phyloP scores from a whole-genome alignment of 2,329 filamentous ascomycete genomes.

The Cladosporium sp. region DNA sequence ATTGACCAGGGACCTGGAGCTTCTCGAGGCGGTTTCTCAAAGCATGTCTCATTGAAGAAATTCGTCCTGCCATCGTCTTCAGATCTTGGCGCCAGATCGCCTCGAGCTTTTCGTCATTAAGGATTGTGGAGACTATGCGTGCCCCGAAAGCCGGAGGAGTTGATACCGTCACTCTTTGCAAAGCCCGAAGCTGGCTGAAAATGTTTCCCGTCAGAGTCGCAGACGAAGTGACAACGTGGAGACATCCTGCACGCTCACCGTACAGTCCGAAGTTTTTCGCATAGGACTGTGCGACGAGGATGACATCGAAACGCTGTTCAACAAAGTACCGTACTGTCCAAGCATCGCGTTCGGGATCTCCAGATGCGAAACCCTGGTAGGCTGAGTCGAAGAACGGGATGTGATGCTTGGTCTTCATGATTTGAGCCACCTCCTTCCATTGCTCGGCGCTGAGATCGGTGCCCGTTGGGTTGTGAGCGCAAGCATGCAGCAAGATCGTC shows the following conservation, averaged over 20 bases:
- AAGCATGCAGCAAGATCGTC: slow-evolving; percentile 89
- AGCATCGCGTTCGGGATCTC: slow-evolving; percentile 78
- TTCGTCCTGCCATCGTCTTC: slow-evolving; percentile 84
- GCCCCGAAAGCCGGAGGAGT: slow-evolving; percentile 91
- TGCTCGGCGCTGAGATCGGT: slow-evolving; percentile 92
- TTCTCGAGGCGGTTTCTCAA: slow-evolving; percentile 75
- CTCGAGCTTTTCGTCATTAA: slow-evolving; percentile 76
- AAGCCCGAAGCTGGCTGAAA: slow-evolving; percentile 78
- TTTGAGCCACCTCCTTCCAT: slow-evolving; percentile 82
- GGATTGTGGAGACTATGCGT: slow-evolving; percentile 73
- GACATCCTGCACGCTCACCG: slow-evolving; percentile 86
- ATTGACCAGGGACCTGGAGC: slow-evolving; percentile 77
- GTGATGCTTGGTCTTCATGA: slow-evolving; percentile 76
- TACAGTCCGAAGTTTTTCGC: slow-evolving; percentile 70
- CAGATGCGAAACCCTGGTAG: slow-evolving; percentile 97
- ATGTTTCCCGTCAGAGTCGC: slow-evolving; percentile 63
- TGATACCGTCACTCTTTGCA: slow-evolving; percentile 91
- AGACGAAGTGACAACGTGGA: slow-evolving; percentile 72
- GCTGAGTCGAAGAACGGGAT: slow-evolving; percentile 99
- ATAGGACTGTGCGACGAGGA: slow-evolving; percentile 47
- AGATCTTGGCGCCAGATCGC: slow-evolving; percentile 86
- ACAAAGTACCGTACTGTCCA: slow-evolving; percentile 92
- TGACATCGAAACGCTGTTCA: slow-evolving; percentile 73
- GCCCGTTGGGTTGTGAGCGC: slow-evolving; percentile 96
- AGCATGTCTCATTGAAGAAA: slow-evolving; percentile 78